These are phyloP conservation scores for Thraustotheca clavata DNA, from an alignment of 352 stramenopile genomes.

Conservation along the genomic window DNA sequence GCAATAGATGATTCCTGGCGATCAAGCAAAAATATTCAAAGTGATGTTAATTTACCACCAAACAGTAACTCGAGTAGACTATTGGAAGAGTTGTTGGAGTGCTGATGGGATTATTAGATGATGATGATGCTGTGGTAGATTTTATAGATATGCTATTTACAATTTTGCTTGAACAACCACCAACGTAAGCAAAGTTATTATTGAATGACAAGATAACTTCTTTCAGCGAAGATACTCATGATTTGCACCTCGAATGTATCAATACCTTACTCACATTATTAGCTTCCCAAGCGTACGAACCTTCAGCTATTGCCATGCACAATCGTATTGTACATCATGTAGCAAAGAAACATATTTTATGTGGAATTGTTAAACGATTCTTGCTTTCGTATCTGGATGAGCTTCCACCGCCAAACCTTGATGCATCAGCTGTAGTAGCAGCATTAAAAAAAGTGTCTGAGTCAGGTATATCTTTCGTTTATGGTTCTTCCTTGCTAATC, in stretches of 20 bases:
- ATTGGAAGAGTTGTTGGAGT: too few species aligned
- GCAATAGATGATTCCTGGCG: too few species aligned
- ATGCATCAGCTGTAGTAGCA: slow-evolving; percentile 48
- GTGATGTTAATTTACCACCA: too few species aligned
- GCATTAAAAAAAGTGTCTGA: too few species aligned
- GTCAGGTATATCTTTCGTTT: too few species aligned
- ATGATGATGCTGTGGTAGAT: slow-evolving; percentile 47
- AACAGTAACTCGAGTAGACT: too few species aligned
- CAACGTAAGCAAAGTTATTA: slow-evolving; percentile 62
- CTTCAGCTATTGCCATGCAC: slow-evolving; percentile 47
- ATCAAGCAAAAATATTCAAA: too few species aligned
- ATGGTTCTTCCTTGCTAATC: slow-evolving; percentile 47
- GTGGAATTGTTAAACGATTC: slow-evolving; percentile 42
- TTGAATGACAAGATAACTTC: neutral
- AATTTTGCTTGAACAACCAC: slow-evolving; percentile 43
- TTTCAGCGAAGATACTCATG: slow-evolving; percentile 40
- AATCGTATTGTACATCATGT: slow-evolving; percentile 44
- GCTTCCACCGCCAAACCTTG: slow-evolving; percentile 44
- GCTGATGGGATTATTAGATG: too few species aligned
- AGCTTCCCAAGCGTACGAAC: slow-evolving; percentile 49
- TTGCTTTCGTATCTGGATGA: slow-evolving; percentile 56
- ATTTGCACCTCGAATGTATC: slow-evolving; percentile 66
- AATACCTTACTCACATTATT: slow-evolving; percentile 65
- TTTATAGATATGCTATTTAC: slow-evolving; percentile 63
- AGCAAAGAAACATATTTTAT: slow-evolving; percentile 38